Base-by-base conservation (phyloP, 768 basidiomycete genomes). In the Suillus hirtellus region DNA sequence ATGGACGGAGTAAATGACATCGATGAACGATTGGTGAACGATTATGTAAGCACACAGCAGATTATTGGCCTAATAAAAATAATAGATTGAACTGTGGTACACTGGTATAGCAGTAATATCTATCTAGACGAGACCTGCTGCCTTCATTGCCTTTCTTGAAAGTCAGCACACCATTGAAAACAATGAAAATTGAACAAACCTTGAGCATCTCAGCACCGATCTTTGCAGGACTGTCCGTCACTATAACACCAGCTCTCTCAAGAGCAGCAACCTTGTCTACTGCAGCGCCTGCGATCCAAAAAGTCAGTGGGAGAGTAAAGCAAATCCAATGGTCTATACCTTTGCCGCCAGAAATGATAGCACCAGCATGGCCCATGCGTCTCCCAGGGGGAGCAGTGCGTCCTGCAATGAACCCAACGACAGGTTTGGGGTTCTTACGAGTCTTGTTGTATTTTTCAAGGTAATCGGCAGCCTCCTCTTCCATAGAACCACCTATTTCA, bases 401-500 rank as follows among this genome's bases (percentile, higher is more conserved):
- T 58, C 97, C 97, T 62, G 97, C 97, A 72, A 99, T 98, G 79
- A 99, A 99, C 44, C 91, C 93, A 62, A 99, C 94, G 42, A 99
- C 95, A 56, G 97, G 97, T 78, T 99, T 99, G 63, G 93, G 93
- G 67, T 88, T 81, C 61, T 77, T 77, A 60, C 92, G 85, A 34
- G 90, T 94, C 79, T 93, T 92, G 83, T 99, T 99, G 82, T 92
- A 90, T 76, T 85, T 83, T 74, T 92, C 91, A 61, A 99, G 81
- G 78, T 96, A 99, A 69, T 95, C 97, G 6, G 97, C 97, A 8
- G 97, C 97, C 67, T 99, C 96, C 77, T 99, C 97, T 79, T 99
- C 97, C 96, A 98, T 97, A 9, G 93, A 90, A 24, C 97, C 97
- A 66, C 97, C 97, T 69, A 99, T 99, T 80, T 99, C 97, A 65